Evolutionary conservation across 371 early-diverging fungal genomes (phyloP).

Genomic region (Rhizomucor pusillus): DNA sequence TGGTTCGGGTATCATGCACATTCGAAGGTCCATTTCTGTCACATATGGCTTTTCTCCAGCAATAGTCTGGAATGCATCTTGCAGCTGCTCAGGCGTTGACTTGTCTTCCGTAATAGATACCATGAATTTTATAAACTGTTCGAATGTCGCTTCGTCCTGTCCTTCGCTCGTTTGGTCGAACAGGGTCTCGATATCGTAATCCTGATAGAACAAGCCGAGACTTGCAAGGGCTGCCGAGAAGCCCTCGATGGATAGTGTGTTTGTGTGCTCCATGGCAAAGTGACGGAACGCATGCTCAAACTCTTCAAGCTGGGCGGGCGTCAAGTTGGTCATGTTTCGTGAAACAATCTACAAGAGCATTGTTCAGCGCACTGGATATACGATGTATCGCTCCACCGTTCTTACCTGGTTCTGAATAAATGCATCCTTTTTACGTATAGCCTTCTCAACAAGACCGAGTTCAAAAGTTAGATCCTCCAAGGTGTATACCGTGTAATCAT

Average conservation of each 20-base stretch:
- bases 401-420: slow-evolving; percentile 90
- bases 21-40: slow-evolving; percentile 69
- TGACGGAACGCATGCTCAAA: slow-evolving; percentile 86
- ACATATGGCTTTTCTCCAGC: slow-evolving; percentile 84
- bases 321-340: slow-evolving; percentile 87
- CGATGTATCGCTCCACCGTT: background rate
- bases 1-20: slow-evolving; percentile 62
- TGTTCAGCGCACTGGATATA: background rate
- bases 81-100: slow-evolving; percentile 84
- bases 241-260: slow-evolving; percentile 73
- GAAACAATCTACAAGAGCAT: slow-evolving; percentile 63
- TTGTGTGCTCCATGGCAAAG: slow-evolving; percentile 82
- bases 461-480: slow-evolving; percentile 89
- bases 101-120: slow-evolving; percentile 88
- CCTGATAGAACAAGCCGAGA: slow-evolving; percentile 78
- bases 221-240: slow-evolving; percentile 87
- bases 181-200: slow-evolving; percentile 67
- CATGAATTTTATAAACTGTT: slow-evolving; percentile 88
- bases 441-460: slow-evolving; percentile 70
- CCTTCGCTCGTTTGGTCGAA: slow-evolving; percentile 68
- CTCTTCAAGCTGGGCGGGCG: slow-evolving; percentile 91
- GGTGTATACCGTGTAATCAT: slow-evolving; percentile 89
- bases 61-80: slow-evolving; percentile 81
- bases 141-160: slow-evolving; percentile 69
- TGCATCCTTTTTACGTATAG: slow-evolving; percentile 79